A percentile compares a stretch with the other conserved stretches of the same genome.
phyloP scores from a whole-genome alignment of 2,329 filamentous ascomycete genomes.

The Pezicula rhizophila region DNA sequence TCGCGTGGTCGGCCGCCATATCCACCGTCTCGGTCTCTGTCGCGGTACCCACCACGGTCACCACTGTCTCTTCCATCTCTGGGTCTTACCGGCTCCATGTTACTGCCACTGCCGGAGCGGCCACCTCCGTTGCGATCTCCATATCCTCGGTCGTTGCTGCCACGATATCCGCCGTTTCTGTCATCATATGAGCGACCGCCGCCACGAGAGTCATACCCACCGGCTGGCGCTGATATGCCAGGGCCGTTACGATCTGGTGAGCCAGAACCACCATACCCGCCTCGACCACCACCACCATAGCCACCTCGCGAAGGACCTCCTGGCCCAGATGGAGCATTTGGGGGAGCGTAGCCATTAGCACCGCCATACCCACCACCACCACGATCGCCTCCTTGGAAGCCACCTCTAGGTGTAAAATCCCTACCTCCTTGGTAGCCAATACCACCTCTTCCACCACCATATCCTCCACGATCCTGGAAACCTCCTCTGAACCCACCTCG shows the following conservation, averaged over 20 bases:
- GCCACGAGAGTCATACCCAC: conserved; percentile 48
- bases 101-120: conserved; percentile 52
- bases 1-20: conserved; percentile 47
- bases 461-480: conserved; percentile 26
- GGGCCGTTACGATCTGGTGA: conserved; percentile 28
- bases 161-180: conserved; percentile 42
- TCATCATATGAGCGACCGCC: conserved; percentile 56
- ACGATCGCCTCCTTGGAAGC: conserved; percentile 16
- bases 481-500: conserved; percentile 41
- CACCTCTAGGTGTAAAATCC: conserved; percentile 21
- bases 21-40: conserved; percentile 39
- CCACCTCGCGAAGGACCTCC: conserved; percentile 47
- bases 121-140: conserved; percentile 30
- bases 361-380: conserved; percentile 23
- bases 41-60: conserved; percentile 39
- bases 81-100: conserved; percentile 75
- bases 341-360: conserved; percentile 46
- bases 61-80: conserved; percentile 56
- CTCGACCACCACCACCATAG: conserved; percentile 29
- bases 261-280: conserved; percentile 25
- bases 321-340: conserved; percentile 56
- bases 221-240: conserved; percentile 22
- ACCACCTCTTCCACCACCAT: conserved; percentile 25
- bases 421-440: conserved; percentile 27
- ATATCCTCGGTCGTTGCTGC: conserved; percentile 32